Evolutionary conservation across 495 filamentous ascomycete species (phyloP), one percentile per base, ranked within the genome.

Genomic region (Penicillium tannophilum): DNA sequence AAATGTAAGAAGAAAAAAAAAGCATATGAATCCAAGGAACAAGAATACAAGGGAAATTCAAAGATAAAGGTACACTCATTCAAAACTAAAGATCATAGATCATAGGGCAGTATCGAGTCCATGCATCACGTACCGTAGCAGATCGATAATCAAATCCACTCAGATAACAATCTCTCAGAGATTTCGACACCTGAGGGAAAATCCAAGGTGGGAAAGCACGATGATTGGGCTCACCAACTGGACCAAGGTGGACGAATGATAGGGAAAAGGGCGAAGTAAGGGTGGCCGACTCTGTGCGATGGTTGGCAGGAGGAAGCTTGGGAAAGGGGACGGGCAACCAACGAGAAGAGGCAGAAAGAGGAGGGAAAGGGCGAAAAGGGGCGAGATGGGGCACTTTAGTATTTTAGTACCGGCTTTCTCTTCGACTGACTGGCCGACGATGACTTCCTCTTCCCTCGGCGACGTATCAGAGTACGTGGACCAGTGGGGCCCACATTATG

Each of bases 311-410:
- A 53, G 43, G 39, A 45, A 62, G 58, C 58, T 36, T n/a, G 33
- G 26, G 57, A 61, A 69, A 69, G 64, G 65, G 63, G 62, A 59
- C 61, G 72, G 75, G 74, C 67, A 69, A 75, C 74, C 76, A 79
- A 79, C 76, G 74, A 79, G 76, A 77, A 66, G 63, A 63, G 73
- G 73, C 74, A 76, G 73, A 73, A 64, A 61, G 58, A 63, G 63
- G 66, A 65, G 69, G 63, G 70, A 77, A 72, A 69, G 65, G 67
- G 71, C 65, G 69, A 74, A 71, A 71, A 76, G 72, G 66, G 20
- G 72, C 51, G 69, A 62, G 74, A 78, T 76, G 74, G 75, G 71
- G 76, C 73, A 78, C 77, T 77, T 24, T 28, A 49, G 46, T 49
- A 49, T 70, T 80, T 74, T 79, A 78, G 65, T 60, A 61, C 55